phyloP scores from a whole-genome alignment of 108 stramenopile genomes.

The Cyclotella sp. region DNA sequence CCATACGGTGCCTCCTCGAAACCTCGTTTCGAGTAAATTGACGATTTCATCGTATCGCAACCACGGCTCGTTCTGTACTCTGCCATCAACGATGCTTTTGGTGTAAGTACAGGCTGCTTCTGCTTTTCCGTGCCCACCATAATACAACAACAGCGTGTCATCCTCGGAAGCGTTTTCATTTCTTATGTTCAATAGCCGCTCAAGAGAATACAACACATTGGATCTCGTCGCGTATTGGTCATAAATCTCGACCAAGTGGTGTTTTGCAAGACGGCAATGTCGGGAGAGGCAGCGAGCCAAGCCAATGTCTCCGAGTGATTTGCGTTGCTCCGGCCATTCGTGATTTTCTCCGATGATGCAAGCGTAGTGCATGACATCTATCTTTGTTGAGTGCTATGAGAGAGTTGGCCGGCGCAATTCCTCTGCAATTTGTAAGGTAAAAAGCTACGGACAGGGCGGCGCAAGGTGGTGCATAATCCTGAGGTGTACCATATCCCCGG shows the following conservation, averaged over 20 bases:
- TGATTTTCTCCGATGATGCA: conserved; percentile 45
- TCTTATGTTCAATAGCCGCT: conserved; percentile 28
- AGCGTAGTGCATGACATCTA: conserved; percentile 47
- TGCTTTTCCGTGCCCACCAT: conserved; percentile 47
- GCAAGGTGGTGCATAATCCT: too few relatives aligned
- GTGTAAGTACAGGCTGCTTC: conserved; percentile 29
- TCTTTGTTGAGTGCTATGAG: background rate
- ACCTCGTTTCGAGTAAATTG: conserved; percentile 34
- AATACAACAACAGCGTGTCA: conserved; percentile 44
- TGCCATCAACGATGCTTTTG: conserved; percentile 19
- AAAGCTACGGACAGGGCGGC: background rate
- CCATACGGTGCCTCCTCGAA: conserved; percentile 38
- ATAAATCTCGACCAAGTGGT: conserved; percentile 43
- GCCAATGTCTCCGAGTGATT: conserved; percentile 37
- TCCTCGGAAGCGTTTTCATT: conserved; percentile 15
- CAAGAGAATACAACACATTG: conserved; percentile 32
- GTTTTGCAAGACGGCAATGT: conserved; percentile 23
- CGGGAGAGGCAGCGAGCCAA: conserved; percentile 35
- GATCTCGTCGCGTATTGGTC: conserved; percentile 49
- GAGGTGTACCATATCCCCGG: too few relatives aligned
- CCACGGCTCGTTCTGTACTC: conserved; percentile 21
- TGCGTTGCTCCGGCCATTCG: conserved; percentile 53
- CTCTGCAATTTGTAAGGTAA: background rate
- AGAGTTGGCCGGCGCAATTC: background rate
- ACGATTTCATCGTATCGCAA: conserved; percentile 40